phyloP scores from a whole-genome alignment of 345 rosid species.

The Syzygium grande region DNA sequence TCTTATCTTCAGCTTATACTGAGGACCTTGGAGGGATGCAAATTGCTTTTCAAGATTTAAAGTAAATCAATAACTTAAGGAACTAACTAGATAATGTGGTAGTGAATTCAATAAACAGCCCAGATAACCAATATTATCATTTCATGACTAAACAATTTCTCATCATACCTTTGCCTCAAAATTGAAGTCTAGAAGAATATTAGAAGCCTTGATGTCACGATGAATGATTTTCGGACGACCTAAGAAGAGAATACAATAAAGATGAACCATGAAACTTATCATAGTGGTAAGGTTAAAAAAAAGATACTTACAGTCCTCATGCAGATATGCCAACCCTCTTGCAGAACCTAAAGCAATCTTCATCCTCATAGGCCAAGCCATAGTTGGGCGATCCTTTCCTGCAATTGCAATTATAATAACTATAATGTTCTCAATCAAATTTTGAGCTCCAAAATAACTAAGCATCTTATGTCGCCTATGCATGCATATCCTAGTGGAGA shows the following conservation, averaged over 20 bases:
- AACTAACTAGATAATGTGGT: background rate
- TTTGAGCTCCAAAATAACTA: background rate
- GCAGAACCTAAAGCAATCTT: constrained; percentile 85
- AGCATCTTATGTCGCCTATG: background rate
- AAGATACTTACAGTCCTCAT: constrained; percentile 71
- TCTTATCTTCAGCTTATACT: background rate
- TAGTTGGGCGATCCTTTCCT: constrained; percentile 59
- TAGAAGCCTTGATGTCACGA: constrained; percentile 82
- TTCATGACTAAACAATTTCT: background rate
- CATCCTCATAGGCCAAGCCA: constrained; percentile 64
- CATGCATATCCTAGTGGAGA: background rate
- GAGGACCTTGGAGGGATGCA: background rate
- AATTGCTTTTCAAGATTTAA: background rate
- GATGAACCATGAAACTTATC: background rate
- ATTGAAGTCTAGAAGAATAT: constrained; percentile 67
- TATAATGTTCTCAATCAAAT: background rate
- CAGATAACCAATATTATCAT: background rate
- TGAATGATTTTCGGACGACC: constrained; percentile 86
- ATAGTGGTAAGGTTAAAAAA: background rate
- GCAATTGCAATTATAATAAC: background rate
- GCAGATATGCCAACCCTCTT: constrained; percentile 81
- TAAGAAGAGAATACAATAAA: constrained; percentile 8
- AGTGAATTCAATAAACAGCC: background rate
- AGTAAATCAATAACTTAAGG: background rate
- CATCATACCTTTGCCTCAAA: constrained; percentile 67